These are phyloP conservation scores for Przewalskia tangutica DNA, from an alignment of 257 asterid genomes.

Conservation along the genomic window DNA sequence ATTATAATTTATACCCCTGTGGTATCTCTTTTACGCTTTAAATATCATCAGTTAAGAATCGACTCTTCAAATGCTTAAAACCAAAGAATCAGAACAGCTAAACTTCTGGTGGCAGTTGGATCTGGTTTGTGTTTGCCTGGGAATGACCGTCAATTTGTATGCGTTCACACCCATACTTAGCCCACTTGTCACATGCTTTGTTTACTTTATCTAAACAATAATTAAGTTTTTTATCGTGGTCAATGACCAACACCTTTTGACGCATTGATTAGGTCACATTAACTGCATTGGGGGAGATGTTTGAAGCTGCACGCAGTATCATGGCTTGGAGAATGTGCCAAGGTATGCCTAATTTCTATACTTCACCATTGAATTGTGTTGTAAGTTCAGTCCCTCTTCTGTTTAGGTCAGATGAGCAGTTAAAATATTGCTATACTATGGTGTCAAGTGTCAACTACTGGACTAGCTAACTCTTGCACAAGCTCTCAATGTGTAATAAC, in stretches of 20 bases:
- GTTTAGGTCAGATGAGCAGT: not conserved
- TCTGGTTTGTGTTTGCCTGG: not conserved
- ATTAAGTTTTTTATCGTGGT: not conserved
- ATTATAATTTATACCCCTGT: not conserved
- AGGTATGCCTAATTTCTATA: slow-evolving; percentile 33
- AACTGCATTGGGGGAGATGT: slow-evolving; percentile 89
- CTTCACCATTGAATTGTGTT: not conserved
- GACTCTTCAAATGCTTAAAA: not conserved
- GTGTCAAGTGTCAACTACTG: not conserved
- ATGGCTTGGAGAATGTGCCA: slow-evolving; percentile 99
- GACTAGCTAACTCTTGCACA: not conserved
- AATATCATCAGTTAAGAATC: not conserved
- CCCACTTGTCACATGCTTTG: not conserved
- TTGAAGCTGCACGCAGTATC: slow-evolving; percentile 86
- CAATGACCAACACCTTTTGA: not conserved
- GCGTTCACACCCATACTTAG: not conserved
- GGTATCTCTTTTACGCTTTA: not conserved
- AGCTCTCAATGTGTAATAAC: not conserved
- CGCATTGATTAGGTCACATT: slow-evolving; percentile 49
- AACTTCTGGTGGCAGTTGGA: slow-evolving; percentile 1
- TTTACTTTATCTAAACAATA: not conserved
- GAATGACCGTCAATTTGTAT: not conserved
- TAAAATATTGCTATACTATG: not conserved
- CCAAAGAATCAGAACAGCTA: not conserved
- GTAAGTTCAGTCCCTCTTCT: not conserved